Conservation (phyloP, 352 stramenopile species). For the Phytophthora pseudosyringae region DNA sequence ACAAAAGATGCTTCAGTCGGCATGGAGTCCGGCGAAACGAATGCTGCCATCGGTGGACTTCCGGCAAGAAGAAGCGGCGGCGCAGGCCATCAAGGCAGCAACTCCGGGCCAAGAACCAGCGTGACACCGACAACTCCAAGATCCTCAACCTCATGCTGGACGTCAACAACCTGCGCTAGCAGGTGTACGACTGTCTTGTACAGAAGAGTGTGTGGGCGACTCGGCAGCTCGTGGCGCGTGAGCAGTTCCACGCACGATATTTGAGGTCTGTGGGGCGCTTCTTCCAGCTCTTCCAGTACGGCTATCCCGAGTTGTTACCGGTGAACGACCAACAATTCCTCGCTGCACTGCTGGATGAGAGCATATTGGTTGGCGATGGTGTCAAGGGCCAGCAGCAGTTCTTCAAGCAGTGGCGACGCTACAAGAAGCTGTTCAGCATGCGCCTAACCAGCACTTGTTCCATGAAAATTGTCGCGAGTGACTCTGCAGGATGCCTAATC, state of each 20-base stretch:
- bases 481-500: constrained; percentile 20
- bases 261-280: constrained; percentile 25
- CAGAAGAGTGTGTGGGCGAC: constrained; percentile 19
- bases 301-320: constrained; percentile 10
- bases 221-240: constrained; percentile 14
- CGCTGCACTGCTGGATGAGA: constrained; percentile 16
- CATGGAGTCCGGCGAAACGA: background rate
- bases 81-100: background rate
- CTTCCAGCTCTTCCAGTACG: constrained; percentile 33
- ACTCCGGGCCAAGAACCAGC: constrained; percentile 12
- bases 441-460: constrained; percentile 16
- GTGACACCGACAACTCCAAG: constrained; percentile 19
- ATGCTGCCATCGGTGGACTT: background rate
- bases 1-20: background rate
- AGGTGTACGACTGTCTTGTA: constrained; percentile 22
- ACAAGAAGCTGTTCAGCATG: constrained; percentile 41
- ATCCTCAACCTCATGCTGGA: constrained; percentile 34
- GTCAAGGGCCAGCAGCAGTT: constrained; percentile 29
- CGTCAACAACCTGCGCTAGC: constrained; percentile 30
- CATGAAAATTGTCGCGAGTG: constrained; percentile 21
- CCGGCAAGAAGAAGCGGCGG: constrained; percentile 1
- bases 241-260: constrained; percentile 25
- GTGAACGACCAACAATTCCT: constrained; percentile 29
- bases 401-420: constrained; percentile 48
- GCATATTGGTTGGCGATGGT: constrained; percentile 18